Evolutionary conservation across 1,284 basidiomycete genomes (phyloP).

Genomic region (Chalciporus sp.): DNA sequence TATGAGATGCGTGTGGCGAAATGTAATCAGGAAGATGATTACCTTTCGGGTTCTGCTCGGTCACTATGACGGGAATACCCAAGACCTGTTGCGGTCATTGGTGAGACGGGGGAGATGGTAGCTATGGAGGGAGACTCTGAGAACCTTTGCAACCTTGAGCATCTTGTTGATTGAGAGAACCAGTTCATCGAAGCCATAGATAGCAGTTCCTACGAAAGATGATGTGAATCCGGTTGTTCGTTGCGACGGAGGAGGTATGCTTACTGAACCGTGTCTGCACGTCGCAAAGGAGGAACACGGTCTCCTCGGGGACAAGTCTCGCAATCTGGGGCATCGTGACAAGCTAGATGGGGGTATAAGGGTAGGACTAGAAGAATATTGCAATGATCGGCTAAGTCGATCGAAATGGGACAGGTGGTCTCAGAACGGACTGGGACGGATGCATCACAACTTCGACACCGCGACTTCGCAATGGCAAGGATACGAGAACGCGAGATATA

Average conservation of each 20-base stretch:
- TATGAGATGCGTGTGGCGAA: slow-evolving; percentile 6
- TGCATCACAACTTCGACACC: too few relatives aligned
- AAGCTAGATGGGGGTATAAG: neutral
- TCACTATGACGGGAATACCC: slow-evolving; percentile 72
- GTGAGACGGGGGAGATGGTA: neutral
- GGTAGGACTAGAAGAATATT: neutral
- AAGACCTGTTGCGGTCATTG: slow-evolving; percentile 48
- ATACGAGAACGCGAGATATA: too few relatives aligned
- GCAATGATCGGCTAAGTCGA: neutral
- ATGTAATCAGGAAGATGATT: slow-evolving; percentile 8
- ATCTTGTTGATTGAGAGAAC: slow-evolving; percentile 72
- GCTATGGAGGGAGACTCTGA: neutral
- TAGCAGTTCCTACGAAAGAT: slow-evolving; percentile 46
- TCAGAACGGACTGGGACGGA: too few relatives aligned
- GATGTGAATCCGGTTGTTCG: neutral
- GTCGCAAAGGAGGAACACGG: slow-evolving; percentile 80
- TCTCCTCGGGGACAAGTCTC: slow-evolving; percentile 47
- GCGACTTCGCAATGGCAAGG: too few relatives aligned
- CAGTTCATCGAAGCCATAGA: slow-evolving; percentile 73
- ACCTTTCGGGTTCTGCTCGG: slow-evolving; percentile 87
- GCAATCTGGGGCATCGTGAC: slow-evolving; percentile 34
- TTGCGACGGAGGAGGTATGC: slow-evolving; percentile 16
- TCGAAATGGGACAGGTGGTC: neutral
- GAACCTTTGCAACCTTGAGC: slow-evolving; percentile 74
- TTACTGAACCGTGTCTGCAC: slow-evolving; percentile 76